Evolutionary conservation across 116 monocot species (phyloP).

Genomic region (Papilionanthe hybrid): DNA sequence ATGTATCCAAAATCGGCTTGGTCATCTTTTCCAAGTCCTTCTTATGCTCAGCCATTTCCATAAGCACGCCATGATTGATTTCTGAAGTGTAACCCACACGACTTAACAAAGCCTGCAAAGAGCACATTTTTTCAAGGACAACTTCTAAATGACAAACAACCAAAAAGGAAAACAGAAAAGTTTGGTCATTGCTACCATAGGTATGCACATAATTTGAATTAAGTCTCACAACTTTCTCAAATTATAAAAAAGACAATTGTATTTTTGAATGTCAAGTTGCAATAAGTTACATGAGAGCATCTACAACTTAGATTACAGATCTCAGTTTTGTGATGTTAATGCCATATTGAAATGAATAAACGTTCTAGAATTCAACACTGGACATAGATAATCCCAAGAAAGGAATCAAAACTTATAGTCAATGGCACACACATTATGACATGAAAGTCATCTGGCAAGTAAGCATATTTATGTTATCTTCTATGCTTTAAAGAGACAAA

Average conservation of each 20-base stretch:
- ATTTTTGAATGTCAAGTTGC: neutral
- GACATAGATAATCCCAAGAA: neutral
- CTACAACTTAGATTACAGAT: neutral
- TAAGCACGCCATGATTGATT: conserved; percentile 97
- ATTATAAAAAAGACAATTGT: neutral
- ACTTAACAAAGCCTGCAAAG: conserved; percentile 56
- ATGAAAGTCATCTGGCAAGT: no score
- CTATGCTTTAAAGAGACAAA: no score
- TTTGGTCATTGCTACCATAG: neutral
- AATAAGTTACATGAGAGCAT: neutral
- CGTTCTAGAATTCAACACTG: neutral
- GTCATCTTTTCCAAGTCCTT: conserved; percentile 95
- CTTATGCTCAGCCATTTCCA: conserved; percentile 93
- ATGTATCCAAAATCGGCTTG: conserved; percentile 87
- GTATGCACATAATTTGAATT: neutral
- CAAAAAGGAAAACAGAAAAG: neutral
- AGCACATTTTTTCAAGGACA: neutral
- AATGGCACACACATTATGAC: no score
- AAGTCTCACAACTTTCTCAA: neutral
- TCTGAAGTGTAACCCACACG: conserved; percentile 84
- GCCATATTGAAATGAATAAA: neutral
- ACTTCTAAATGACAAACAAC: neutral
- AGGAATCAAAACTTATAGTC: neutral
- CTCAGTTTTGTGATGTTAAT: neutral
- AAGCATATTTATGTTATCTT: no score